These are phyloP conservation scores for Nissolia schottii DNA, from an alignment of 306 rosid genomes.

Conservation along the genomic window DNA sequence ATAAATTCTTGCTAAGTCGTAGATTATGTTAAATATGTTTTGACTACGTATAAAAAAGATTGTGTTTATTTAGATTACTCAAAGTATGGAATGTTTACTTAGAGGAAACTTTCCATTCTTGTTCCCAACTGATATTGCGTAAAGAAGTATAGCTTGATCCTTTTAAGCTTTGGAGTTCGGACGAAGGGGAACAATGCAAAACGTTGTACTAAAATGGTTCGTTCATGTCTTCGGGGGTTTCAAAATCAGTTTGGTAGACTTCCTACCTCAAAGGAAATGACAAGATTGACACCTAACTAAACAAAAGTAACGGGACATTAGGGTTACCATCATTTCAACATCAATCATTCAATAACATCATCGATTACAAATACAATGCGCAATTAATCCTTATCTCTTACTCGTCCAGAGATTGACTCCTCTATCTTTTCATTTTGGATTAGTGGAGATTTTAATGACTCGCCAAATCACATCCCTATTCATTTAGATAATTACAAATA, in stretches of 20 bases:
- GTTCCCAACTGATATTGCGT: neutral
- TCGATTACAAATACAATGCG: neutral
- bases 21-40: too few species aligned
- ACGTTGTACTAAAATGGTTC: neutral
- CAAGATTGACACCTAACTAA: neutral
- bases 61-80: too few species aligned
- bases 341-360: neutral
- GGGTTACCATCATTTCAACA: neutral
- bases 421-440: neutral
- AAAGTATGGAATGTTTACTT: neutral
- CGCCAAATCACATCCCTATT: neutral
- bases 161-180: neutral
- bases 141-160: neutral
- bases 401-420: neutral
- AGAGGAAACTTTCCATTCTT: neutral
- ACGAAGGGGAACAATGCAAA: neutral
- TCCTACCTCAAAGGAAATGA: slow-evolving; percentile 9
- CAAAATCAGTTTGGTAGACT: slow-evolving; percentile 3
- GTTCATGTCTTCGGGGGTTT: neutral
- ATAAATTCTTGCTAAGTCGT: too few species aligned
- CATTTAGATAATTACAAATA: too few species aligned
- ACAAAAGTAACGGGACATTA: neutral
- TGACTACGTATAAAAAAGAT: too few species aligned
- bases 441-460: neutral
- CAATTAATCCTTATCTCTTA: neutral